These are phyloP conservation scores for Aureobasidium sp. DNA, from an alignment of 2,329 filamentous ascomycete genomes.

Conservation along the genomic window DNA sequence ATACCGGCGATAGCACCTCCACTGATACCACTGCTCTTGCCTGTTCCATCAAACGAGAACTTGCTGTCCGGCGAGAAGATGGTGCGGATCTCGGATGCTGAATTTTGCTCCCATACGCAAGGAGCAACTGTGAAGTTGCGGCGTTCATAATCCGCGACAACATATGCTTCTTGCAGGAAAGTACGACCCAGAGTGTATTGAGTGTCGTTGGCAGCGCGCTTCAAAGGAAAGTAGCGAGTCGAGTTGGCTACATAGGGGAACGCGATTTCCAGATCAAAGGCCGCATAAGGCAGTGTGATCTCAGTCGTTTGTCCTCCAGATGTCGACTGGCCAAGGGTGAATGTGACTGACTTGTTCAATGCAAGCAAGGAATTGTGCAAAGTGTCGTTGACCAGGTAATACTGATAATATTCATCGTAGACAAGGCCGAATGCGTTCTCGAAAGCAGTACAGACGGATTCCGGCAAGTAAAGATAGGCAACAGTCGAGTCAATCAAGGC, in stretches of 20 bases:
- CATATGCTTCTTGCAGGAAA: conserved; percentile 35
- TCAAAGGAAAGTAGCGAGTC: conserved; percentile 30
- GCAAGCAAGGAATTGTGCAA: conserved; percentile 23
- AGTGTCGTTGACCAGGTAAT: conserved; percentile 31
- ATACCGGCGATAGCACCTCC: conserved; percentile 30
- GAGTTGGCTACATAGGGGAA: conserved; percentile 25
- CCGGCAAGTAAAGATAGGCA: conserved; percentile 58
- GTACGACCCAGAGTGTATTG: conserved; percentile 33
- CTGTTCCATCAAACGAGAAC: conserved; percentile 12
- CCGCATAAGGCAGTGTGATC: conserved; percentile 32
- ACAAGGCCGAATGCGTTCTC: conserved; percentile 31
- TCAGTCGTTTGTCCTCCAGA: conserved; percentile 25
- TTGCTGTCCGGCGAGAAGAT: conserved; percentile 25
- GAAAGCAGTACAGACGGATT: conserved; percentile 32
- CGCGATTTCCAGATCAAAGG: conserved; percentile 28
- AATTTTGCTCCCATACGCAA: conserved; percentile 28
- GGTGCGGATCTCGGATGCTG: conserved; percentile 22
- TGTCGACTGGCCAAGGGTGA: conserved; percentile 24
- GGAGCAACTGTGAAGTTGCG: conserved; percentile 32
- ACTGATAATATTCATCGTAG: conserved; percentile 24
- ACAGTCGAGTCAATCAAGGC: conserved; percentile 59
- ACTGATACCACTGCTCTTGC: conserved; percentile 19
- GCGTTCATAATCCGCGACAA: conserved; percentile 32
- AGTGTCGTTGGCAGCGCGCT: conserved; percentile 27
- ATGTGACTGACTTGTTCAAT: conserved; percentile 28